Conservation (phyloP, 768 basidiomycete genomes). For the Phlebiopsis gigantea region DNA sequence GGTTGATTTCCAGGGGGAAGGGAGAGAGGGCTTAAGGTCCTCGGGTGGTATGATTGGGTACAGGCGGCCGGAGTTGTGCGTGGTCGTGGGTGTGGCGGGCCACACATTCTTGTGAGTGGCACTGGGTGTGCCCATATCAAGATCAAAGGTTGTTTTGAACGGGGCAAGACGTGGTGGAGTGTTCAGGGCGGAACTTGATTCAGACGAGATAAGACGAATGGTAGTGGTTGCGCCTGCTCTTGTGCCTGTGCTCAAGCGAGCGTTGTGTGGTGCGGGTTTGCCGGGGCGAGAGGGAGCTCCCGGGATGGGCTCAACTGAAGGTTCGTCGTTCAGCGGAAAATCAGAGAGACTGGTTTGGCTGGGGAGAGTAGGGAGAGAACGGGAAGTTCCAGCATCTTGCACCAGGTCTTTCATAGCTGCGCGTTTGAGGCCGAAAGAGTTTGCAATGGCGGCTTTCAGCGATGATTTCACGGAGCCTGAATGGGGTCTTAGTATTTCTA, state of each 20-base stretch:
- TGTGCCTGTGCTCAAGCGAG: conserved; percentile 52
- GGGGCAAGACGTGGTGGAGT: conserved; percentile 62
- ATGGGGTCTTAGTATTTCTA: conserved; percentile 2
- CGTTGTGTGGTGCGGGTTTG: conserved; percentile 52
- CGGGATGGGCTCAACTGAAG: conserved; percentile 41
- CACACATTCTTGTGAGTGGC: conserved; percentile 30
- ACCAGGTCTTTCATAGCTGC: conserved; percentile 13
- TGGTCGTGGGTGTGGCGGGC: conserved; percentile 34
- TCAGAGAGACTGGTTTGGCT: neutral
- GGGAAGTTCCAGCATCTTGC: neutral
- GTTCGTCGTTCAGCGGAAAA: neutral
- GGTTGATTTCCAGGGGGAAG: neutral
- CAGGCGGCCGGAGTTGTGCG: conserved; percentile 23
- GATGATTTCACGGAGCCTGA: conserved; percentile 64
- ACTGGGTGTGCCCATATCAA: conserved; percentile 53
- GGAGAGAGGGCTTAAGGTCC: conserved; percentile 18
- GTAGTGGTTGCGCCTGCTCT: conserved; percentile 30
- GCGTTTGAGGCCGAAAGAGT: conserved; percentile 67
- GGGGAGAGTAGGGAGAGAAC: conserved; percentile 14
- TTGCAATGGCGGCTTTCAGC: conserved; percentile 64
- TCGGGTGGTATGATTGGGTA: conserved; percentile 37
- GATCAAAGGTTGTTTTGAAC: conserved; percentile 62
- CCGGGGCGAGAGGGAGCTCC: conserved; percentile 56
- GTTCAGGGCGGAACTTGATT: conserved; percentile 5
- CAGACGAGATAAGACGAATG: conserved; percentile 38